Evolutionary conservation across 257 asterid genomes (phyloP), one percentile per base, ranked within the genome.

Genomic region (Salvia hispanica): DNA sequence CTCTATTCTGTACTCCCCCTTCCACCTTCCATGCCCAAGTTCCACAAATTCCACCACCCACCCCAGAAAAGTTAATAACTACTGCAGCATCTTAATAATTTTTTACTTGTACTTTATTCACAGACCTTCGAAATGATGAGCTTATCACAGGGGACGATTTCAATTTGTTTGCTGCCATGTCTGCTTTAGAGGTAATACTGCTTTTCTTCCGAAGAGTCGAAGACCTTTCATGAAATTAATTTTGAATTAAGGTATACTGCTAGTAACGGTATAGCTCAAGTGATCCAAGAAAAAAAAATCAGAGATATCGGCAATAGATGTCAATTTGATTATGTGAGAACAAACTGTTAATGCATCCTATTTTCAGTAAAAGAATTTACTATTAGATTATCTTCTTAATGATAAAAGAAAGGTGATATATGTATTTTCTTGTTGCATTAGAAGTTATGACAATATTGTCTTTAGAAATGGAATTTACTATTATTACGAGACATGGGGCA

Each of bases 131-230:
- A 73, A 88, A 72, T 71, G 96, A 91, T 68, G 97, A 94, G 80
- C 95, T 94, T 73, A 88, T 94, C 70, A 82, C 68, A 62, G 97
- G 96, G 63, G 95, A 85, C 13, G 84, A 85, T 75, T 94, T 94
- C 79, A 91, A 94, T 77, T 87, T 91, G 72, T 91, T 88, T 76
- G 97, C 99, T 2, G 99, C 99, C 80, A 91, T 94, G 99, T 91
- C 99, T 57, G 97, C 99, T 18, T 84, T 94, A 79, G 99, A 94
- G 99, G 99, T 94, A 86, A 82, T 72, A 48, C 54, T 69, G 57
- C 45, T 46, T 37, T 74, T 58, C 66, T 25, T 25, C 31, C 31
- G 31, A 25, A 25, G 31, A 28, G n/a, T 58, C 50, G 40, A 53
- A 15, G 11, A 39, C 63, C 45, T 66, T 25, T 25, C 31, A 40